Percentiles rank a stretch among this genome's conserved stretches.
These are phyloP conservation scores for Apiospora hydei DNA, from an alignment of 2,329 filamentous ascomycete species.

Conservation along the genomic window DNA sequence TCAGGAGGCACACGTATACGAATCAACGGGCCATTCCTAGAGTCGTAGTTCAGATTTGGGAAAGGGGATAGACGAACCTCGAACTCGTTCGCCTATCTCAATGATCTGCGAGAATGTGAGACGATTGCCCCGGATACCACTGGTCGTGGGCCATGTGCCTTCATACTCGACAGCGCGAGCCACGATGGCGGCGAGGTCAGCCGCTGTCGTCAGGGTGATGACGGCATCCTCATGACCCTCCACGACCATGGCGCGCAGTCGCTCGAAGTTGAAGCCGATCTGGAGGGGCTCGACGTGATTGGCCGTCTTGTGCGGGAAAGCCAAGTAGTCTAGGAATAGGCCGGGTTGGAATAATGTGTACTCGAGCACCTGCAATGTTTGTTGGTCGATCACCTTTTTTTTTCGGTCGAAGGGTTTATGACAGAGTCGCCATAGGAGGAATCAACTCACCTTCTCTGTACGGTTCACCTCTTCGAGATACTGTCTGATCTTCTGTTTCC, in stretches of 20 bases:
- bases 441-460: conserved; percentile 13
- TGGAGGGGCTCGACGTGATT: conserved; percentile 46
- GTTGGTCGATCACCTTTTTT: conserved; percentile 26
- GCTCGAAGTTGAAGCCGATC: conserved; percentile 46
- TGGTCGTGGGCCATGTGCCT: conserved; percentile 49
- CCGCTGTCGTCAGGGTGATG: conserved; percentile 52
- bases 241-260: conserved; percentile 50
- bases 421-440: neutral
- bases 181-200: conserved; percentile 50
- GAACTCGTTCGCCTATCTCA: conserved; percentile 48
- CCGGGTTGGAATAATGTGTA: conserved; percentile 61
- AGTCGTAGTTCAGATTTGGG: neutral
- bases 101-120: conserved; percentile 47
- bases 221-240: conserved; percentile 50
- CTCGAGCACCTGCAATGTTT: conserved; percentile 53
- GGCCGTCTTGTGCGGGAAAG: conserved; percentile 48
- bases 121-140: conserved; percentile 50
- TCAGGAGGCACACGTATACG: neutral
- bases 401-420: neutral
- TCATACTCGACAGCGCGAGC: conserved; percentile 51
- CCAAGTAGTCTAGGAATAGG: conserved; percentile 57
- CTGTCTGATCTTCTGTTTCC: conserved; percentile 51
- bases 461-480: conserved; percentile 49
- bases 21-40: conserved; percentile 27
- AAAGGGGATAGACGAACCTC: conserved; percentile 43